phyloP scores from a whole-genome alignment of 139 green algal genomes.

The Coelastrella sp. region DNA sequence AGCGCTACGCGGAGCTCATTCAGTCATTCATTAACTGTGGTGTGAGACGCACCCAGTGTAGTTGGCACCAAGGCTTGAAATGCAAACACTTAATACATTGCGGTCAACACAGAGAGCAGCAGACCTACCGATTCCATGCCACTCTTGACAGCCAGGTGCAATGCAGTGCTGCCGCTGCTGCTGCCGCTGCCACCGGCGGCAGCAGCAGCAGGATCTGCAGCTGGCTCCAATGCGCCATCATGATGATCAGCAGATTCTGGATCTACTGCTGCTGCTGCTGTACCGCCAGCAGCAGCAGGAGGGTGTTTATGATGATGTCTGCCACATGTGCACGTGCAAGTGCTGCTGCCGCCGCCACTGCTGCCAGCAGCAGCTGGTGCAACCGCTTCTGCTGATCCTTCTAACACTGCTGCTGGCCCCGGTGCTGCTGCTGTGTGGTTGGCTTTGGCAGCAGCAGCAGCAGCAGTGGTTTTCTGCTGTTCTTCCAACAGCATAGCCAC shows the following conservation, averaged over 20 bases:
- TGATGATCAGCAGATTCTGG: not conserved
- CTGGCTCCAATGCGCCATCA: not conserved
- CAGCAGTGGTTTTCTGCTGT: slow-evolving; percentile 1
- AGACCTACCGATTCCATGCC: slow-evolving; percentile 23
- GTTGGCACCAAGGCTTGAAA: too few species aligned
- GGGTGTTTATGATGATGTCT: not conserved
- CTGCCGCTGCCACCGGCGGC: not conserved
- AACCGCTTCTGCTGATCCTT: not conserved
- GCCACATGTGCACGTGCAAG: not conserved
- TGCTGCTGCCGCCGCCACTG: not conserved
- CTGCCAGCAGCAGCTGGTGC: not conserved
- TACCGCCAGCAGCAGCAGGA: not conserved
- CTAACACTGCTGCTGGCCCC: too few species aligned
- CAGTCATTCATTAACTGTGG: too few species aligned
- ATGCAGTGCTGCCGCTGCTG: slow-evolving; percentile 19
- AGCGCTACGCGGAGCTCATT: too few species aligned
- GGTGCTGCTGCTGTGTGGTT: too few species aligned
- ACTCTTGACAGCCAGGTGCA: slow-evolving; percentile 36
- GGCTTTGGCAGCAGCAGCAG: not conserved
- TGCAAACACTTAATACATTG: too few species aligned
- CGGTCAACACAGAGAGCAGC: not conserved
- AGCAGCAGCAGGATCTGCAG: not conserved
- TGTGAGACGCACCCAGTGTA: too few species aligned
- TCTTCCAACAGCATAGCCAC: slow-evolving; percentile 33
- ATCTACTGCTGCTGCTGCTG: slow-evolving; percentile 16